These are phyloP conservation scores for Alternaria alternata DNA, from an alignment of 2,329 filamentous ascomycete genomes.

Conservation along the genomic window DNA sequence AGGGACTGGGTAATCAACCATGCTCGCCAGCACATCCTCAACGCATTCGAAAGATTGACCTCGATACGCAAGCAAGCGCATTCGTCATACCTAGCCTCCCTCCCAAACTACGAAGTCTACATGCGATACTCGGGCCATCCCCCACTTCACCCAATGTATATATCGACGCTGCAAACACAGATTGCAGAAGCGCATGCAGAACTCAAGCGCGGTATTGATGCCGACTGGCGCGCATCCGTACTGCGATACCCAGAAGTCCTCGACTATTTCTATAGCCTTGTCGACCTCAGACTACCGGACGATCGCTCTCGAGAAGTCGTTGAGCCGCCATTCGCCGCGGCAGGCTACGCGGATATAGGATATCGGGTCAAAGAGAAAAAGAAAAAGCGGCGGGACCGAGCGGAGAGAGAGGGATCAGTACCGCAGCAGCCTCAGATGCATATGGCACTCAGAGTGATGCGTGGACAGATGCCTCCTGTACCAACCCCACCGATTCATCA, in stretches of 20 bases:
- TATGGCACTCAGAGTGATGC: slow-evolving; percentile 33
- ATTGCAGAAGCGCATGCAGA: slow-evolving; percentile 70
- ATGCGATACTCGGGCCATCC: slow-evolving; percentile 56
- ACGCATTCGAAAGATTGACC: slow-evolving; percentile 53
- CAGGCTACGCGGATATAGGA: slow-evolving; percentile 49
- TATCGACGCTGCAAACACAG: slow-evolving; percentile 57
- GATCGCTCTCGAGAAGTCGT: slow-evolving; percentile 56
- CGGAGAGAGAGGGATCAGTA: slow-evolving; percentile 36
- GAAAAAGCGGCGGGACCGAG: slow-evolving; percentile 40
- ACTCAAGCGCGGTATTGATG: slow-evolving; percentile 77
- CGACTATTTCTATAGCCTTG: slow-evolving; percentile 79
- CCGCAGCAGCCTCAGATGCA: slow-evolving; percentile 19
- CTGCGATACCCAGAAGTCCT: slow-evolving; percentile 81
- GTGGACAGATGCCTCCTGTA: slow-evolving; percentile 41
- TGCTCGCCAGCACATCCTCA: slow-evolving; percentile 55
- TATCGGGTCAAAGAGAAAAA: slow-evolving; percentile 45
- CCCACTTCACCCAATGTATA: slow-evolving; percentile 52
- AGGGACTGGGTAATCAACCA: slow-evolving; percentile 59
- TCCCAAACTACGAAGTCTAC: slow-evolving; percentile 58
- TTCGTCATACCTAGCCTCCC: slow-evolving; percentile 53
- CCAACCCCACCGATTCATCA: slow-evolving; percentile 47
- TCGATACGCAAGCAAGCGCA: slow-evolving; percentile 53
- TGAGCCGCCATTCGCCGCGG: slow-evolving; percentile 51
- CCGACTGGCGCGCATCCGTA: slow-evolving; percentile 79
- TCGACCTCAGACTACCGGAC: slow-evolving; percentile 70